Percentiles rank a stretch among this genome's conserved stretches.
These are phyloP conservation scores for Linnemannia schmuckeri DNA, from an alignment of 192 early-diverging fungal genomes.

Conservation along the genomic window DNA sequence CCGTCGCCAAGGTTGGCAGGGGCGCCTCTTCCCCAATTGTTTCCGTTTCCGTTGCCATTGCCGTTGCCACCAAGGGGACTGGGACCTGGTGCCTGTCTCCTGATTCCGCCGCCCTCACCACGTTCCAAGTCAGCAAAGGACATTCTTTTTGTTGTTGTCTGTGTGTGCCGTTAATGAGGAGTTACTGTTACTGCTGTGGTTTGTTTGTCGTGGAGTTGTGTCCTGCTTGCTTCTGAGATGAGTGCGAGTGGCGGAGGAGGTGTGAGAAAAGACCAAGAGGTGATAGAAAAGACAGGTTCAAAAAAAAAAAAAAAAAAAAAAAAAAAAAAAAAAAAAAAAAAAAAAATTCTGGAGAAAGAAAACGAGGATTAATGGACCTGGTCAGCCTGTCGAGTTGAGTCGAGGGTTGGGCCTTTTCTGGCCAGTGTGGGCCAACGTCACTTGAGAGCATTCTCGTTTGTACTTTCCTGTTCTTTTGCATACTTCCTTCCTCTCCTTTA, in stretches of 20 bases:
- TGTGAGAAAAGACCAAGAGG: background rate
- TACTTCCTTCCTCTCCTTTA: background rate
- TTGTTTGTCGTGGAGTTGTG: background rate
- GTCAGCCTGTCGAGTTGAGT: too few species aligned
- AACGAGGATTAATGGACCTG: too few species aligned
- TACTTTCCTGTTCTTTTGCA: background rate
- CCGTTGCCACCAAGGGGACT: conserved; percentile 19
- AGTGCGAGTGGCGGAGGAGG: background rate
- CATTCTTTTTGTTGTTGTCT: conserved; percentile 12
- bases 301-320: background rate
- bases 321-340: conserved; percentile 13
- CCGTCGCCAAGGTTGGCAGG: conserved; percentile 9
- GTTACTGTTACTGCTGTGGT: background rate
- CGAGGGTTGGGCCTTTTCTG: background rate
- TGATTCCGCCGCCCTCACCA: conserved; percentile 15
- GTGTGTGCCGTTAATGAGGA: too few species aligned
- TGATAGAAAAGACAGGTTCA: background rate
- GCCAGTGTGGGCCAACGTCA: background rate
- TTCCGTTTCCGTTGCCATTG: conserved; percentile 1
- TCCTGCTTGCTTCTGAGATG: background rate
- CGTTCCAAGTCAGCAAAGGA: conserved; percentile 54
- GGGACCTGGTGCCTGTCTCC: conserved; percentile 7
- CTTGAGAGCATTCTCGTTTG: background rate
- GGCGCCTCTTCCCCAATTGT: background rate
- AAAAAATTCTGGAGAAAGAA: background rate